Conservation (phyloP, 2,329 filamentous ascomycete genomes). For the Aspergillus fumigatus region DNA sequence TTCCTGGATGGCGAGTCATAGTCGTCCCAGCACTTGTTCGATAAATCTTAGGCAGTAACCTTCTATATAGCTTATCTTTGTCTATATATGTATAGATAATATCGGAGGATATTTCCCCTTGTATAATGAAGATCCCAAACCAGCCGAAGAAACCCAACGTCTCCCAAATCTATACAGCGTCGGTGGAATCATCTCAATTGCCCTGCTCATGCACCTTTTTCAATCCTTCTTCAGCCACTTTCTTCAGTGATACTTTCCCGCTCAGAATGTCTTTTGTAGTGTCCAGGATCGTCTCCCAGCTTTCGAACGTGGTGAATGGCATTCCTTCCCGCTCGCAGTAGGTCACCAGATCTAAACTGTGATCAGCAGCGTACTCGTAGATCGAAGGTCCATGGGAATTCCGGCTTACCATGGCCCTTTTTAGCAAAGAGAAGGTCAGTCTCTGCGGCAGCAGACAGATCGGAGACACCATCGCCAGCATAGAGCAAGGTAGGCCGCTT, state of each 20-base stretch:
- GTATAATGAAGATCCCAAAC: neutral
- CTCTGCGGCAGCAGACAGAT: conserved; percentile 86
- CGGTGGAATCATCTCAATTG: neutral
- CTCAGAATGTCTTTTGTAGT: conserved; percentile 73
- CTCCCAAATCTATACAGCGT: neutral
- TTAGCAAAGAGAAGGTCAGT: conserved; percentile 93
- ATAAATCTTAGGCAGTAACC: neutral
- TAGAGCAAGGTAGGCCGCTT: conserved; percentile 84
- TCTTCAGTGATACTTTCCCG: conserved; percentile 65
- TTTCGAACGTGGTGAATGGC: conserved; percentile 81
- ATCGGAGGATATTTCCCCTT: neutral
- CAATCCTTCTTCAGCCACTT: conserved; percentile 56
- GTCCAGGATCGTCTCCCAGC: conserved; percentile 74
- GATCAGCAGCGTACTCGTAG: conserved; percentile 9
- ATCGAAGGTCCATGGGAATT: neutral
- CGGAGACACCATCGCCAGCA: conserved; percentile 89
- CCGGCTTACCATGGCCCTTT: conserved; percentile 67
- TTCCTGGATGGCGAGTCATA: neutral
- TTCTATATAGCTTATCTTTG: neutral
- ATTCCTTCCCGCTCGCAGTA: conserved; percentile 82
- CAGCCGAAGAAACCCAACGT: neutral
- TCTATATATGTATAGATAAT: neutral
- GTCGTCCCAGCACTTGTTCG: too few species aligned
- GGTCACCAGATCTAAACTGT: conserved; percentile 67
- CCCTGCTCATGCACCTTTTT: conserved; percentile 10